phyloP scores from a whole-genome alignment of 805 yeast genomes.

The Kuraishia cidri region DNA sequence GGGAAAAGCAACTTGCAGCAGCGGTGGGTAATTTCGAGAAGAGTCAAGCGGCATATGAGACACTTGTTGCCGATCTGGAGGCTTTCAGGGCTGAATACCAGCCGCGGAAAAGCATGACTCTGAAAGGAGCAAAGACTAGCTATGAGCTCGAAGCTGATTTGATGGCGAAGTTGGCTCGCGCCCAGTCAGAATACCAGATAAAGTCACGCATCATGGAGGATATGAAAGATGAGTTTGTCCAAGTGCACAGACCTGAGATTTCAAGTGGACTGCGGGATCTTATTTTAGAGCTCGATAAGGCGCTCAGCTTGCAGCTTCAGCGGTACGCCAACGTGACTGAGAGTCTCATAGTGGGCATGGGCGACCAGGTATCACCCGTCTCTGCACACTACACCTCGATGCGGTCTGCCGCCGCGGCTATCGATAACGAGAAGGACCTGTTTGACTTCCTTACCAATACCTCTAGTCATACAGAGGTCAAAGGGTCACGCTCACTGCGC shows the following conservation, averaged over 20 bases:
- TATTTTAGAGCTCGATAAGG: constrained; percentile 82
- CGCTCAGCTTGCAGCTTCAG: constrained; percentile 79
- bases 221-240: constrained; percentile 62
- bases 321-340: constrained; percentile 86
- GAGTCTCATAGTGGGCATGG: constrained; percentile 76
- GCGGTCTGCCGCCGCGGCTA: constrained; percentile 65
- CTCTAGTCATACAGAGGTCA: no score
- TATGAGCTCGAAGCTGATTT: constrained; percentile 90
- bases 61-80: constrained; percentile 81
- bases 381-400: constrained; percentile 49
- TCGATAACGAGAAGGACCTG: constrained; percentile 79
- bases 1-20: constrained; percentile 80
- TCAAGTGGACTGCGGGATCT: constrained; percentile 66
- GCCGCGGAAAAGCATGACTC: constrained; percentile 68
- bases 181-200: constrained; percentile 81
- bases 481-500: no score
- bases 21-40: constrained; percentile 80
- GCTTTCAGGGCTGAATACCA: constrained; percentile 76
- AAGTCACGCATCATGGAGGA: constrained; percentile 68
- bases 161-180: constrained; percentile 66
- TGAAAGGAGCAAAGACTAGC: constrained; percentile 71
- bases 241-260: constrained; percentile 68
- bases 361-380: constrained; percentile 75
- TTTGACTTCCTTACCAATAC: constrained; percentile 52
- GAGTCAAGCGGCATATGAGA: constrained; percentile 71